Evolutionary conservation across 169 alveolate genomes (phyloP), one percentile per base, ranked within the genome.

Genomic region (Babesia caballi): DNA sequence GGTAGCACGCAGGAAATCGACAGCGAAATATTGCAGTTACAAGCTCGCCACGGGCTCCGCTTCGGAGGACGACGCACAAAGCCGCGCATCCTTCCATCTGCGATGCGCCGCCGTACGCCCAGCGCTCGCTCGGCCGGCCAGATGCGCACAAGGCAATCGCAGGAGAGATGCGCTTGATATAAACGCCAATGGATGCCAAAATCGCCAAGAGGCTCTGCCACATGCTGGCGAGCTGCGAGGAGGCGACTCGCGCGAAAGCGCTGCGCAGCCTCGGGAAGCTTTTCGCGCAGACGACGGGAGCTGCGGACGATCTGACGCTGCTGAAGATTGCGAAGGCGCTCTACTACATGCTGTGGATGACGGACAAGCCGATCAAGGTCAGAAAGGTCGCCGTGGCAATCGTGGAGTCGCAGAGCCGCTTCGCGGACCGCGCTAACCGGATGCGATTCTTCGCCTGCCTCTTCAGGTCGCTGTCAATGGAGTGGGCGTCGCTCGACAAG

Each of bases 221-320:
- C 66, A 80, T 52, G 75, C 51, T 80, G 76, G 88, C 70, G 23
- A 67, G 56, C 60, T 54, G 65, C 52, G 88, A 80, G 52, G 75
- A 44, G 41, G 58, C 44, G 14, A 49, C 56, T 23, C 74, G 88
- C n/a, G 12, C 54, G 6, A 46, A 19, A 19, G 88, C 77, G 12
- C 21, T 80, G n/a, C 41, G 61, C 44, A 52, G 51, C n/a, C 27
- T 80, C 23, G 28, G 36, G 14, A 60, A 80, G 44, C 52, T 73
- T 11, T 69, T 80, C 63, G 40, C 52, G 21, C 58, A 68, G 57
- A 40, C 42, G 15, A 35, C 32, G 25, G 63, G 40, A 1, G 33
- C n/a, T 11, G 57, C 49, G 6, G 83, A 69, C 54, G 73, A 51
- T 17, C 33, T 67, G 33, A 33, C 77, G 19, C 38, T 80, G 49